These are phyloP conservation scores for Leucocoprinus birnbaumii DNA, from an alignment of 768 basidiomycete species.

Conservation along the genomic window DNA sequence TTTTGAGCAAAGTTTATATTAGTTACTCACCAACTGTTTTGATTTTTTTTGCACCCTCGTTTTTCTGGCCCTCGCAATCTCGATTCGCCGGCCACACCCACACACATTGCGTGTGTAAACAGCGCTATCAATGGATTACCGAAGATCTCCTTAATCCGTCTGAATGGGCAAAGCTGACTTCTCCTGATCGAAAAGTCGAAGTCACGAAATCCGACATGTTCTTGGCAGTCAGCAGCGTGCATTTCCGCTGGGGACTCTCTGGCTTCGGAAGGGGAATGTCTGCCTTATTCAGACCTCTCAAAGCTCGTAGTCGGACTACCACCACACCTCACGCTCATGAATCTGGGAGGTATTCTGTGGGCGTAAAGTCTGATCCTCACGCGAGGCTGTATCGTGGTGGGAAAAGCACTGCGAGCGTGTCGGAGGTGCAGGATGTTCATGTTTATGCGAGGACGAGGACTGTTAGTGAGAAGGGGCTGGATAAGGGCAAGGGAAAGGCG, in stretches of 20 bases:
- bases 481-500: constrained; percentile 24
- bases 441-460: neutral
- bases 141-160: constrained; percentile 63
- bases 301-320: constrained; percentile 3
- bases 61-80: too few relatives aligned
- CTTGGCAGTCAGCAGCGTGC: constrained; percentile 65
- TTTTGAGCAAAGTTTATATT: constrained; percentile 7
- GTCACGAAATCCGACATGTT: constrained; percentile 79
- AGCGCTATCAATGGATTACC: constrained; percentile 67
- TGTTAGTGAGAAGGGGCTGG: neutral
- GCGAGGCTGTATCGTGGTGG: neutral
- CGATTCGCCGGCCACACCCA: too few relatives aligned
- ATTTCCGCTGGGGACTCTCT: constrained; percentile 61
- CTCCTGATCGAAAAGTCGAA: constrained; percentile 30
- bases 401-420: neutral
- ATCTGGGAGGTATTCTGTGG: neutral
- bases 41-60: constrained; percentile 9
- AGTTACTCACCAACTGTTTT: constrained; percentile 9
- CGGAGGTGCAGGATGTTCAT: constrained; percentile 8
- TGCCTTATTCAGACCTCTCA: constrained; percentile 38
- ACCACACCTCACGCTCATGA: neutral
- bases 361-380: neutral
- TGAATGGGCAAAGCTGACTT: constrained; percentile 60
- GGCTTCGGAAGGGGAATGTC: constrained; percentile 43
- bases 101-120: constrained; percentile 14